Evolutionary conservation across 2,329 filamentous ascomycete genomes (phyloP).

Genomic region (Pseudogymnoascus sp.): DNA sequence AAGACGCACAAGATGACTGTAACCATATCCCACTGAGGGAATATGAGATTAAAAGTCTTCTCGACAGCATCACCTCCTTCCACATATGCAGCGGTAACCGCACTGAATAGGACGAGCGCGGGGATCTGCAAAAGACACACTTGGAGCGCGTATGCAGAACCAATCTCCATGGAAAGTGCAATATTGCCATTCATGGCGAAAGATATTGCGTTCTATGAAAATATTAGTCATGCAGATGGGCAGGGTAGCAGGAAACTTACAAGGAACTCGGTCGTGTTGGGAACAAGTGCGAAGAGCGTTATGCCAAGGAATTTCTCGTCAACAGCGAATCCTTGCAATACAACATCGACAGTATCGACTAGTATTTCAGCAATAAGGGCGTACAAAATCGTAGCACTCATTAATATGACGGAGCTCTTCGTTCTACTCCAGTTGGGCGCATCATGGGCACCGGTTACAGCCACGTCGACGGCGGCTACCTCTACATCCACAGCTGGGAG

Average conservation of each 20-base stretch:
- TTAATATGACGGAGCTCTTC: slow-evolving; percentile 83
- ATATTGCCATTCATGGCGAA: slow-evolving; percentile 99
- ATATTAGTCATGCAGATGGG: slow-evolving; percentile 15
- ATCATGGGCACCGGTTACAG: slow-evolving; percentile 69
- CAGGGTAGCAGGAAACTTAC: slow-evolving; percentile 41
- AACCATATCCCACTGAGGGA: slow-evolving; percentile 99
- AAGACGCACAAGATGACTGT: slow-evolving; percentile 95
- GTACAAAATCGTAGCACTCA: slow-evolving; percentile 84
- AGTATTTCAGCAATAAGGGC: slow-evolving; percentile 96
- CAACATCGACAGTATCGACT: slow-evolving; percentile 95
- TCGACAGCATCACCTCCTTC: slow-evolving; percentile 45
- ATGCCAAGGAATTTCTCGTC: slow-evolving; percentile 98
- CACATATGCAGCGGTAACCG: slow-evolving; percentile 56
- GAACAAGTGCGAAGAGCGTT: slow-evolving; percentile 90
- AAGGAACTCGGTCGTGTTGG: slow-evolving; percentile 96
- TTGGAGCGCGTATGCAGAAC: slow-evolving; percentile 91
- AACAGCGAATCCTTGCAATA: slow-evolving; percentile 80
- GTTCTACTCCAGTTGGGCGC: slow-evolving; percentile 95
- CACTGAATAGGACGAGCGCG: slow-evolving; percentile 84
- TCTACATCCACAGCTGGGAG: not conserved
- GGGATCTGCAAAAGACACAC: slow-evolving; percentile 94
- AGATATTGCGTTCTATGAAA: slow-evolving; percentile 78
- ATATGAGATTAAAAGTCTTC: slow-evolving; percentile 78
- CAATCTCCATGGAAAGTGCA: slow-evolving; percentile 97
- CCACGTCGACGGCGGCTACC: slow-evolving; percentile 22